Conservation (phyloP, 2,329 filamentous ascomycete genomes). For the Aspergillus brunneoviolaceus region DNA sequence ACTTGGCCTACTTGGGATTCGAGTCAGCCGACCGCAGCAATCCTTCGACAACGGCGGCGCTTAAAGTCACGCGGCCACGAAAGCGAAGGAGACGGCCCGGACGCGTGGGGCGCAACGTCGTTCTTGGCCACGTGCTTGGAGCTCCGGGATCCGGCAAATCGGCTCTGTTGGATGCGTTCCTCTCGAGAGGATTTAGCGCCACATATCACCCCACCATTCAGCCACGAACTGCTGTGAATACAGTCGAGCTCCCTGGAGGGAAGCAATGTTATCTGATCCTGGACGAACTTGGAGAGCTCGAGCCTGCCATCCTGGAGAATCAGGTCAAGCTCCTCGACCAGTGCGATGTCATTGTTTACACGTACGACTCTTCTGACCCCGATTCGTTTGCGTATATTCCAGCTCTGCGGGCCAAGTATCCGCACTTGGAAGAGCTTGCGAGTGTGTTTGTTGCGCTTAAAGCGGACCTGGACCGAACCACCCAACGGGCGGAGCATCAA, state of each 20-base stretch:
- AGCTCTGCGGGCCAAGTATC: slow-evolving; percentile 72
- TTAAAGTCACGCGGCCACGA: slow-evolving; percentile 89
- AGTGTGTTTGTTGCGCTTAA: slow-evolving; percentile 92
- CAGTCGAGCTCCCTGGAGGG: slow-evolving; percentile 89
- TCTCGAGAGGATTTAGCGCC: slow-evolving; percentile 80
- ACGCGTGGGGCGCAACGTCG: slow-evolving; percentile 88
- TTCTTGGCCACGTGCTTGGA: slow-evolving; percentile 88
- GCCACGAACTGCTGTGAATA: slow-evolving; percentile 89
- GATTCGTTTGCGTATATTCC: slow-evolving; percentile 94
- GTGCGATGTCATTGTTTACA: slow-evolving; percentile 91
- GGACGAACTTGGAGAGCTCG: slow-evolving; percentile 92
- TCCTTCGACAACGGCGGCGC: slow-evolving; percentile 73
- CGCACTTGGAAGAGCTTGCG: slow-evolving; percentile 83
- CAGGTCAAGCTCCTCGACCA: slow-evolving; percentile 77
- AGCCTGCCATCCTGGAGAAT: slow-evolving; percentile 92
- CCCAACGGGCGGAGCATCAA: slow-evolving; percentile 86
- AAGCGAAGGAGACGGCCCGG: slow-evolving; percentile 80
- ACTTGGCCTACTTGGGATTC: slow-evolving; percentile 93
- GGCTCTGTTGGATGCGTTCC: slow-evolving; percentile 82
- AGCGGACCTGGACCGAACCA: slow-evolving; percentile 93
- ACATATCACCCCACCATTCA: slow-evolving; percentile 94
- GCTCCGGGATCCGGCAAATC: slow-evolving; percentile 87
- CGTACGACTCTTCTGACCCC: slow-evolving; percentile 94
- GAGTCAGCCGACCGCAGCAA: slow-evolving; percentile 72
- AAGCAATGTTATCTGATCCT: slow-evolving; percentile 97